These are phyloP conservation scores for Clavaria fumosa DNA, from an alignment of 768 basidiomycete genomes.

Conservation along the genomic window DNA sequence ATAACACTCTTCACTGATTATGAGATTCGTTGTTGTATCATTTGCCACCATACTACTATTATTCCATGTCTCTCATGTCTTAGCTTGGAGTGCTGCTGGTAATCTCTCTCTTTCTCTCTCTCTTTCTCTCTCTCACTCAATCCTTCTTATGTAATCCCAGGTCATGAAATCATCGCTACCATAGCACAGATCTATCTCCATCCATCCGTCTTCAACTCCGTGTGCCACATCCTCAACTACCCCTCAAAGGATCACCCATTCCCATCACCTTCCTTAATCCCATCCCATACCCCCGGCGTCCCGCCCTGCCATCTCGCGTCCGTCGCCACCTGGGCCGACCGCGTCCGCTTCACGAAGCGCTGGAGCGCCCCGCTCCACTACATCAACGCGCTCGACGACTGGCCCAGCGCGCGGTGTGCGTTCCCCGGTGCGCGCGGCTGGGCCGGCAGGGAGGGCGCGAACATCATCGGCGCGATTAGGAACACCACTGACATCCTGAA, in stretches of 20 bases:
- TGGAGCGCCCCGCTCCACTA: slow-evolving; percentile 72
- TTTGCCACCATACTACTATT: too few species aligned
- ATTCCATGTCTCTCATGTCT: too few species aligned
- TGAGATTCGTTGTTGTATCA: too few species aligned
- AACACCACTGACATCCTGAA: slow-evolving; percentile 58
- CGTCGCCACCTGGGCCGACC: slow-evolving; percentile 84
- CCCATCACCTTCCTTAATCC: too few species aligned
- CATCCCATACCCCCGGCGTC: slow-evolving; percentile 17
- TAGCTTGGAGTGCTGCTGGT: too few species aligned
- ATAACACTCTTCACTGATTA: too few species aligned
- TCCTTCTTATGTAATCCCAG: too few species aligned
- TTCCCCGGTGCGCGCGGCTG: slow-evolving; percentile 72
- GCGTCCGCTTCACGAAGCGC: slow-evolving; percentile 40
- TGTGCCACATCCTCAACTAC: slow-evolving; percentile 58
- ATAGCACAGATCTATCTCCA: slow-evolving; percentile 88
- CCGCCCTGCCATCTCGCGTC: slow-evolving; percentile 67
- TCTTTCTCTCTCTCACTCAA: too few species aligned
- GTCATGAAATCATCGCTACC: slow-evolving; percentile 88
- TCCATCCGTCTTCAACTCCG: slow-evolving; percentile 44
- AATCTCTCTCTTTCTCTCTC: too few species aligned
- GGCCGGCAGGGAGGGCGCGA: slow-evolving; percentile 34
- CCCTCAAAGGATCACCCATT: too few species aligned
- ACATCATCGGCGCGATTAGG: slow-evolving; percentile 64
- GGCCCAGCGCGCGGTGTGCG: slow-evolving; percentile 58
- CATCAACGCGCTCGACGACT: slow-evolving; percentile 56